Evolutionary conservation across 306 rosid genomes (phyloP).

Genomic region (Trichosanthes truncata): DNA sequence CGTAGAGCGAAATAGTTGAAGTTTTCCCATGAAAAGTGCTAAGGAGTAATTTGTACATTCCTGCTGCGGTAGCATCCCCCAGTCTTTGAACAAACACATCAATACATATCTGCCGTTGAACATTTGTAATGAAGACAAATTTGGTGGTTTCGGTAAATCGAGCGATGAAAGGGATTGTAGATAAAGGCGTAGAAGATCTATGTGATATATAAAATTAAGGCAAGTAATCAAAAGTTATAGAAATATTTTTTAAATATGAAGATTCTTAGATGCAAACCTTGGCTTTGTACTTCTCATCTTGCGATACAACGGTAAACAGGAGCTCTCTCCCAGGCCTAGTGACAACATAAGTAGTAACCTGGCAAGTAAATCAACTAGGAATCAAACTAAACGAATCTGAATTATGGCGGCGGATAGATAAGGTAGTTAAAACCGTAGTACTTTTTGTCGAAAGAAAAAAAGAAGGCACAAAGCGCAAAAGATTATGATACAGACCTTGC

Average conservation of each 20-base stretch:
- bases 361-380: conserved; percentile 10
- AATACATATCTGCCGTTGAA: conserved; percentile 63
- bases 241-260: neutral
- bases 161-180: neutral
- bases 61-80: conserved; percentile 96
- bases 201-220: neutral
- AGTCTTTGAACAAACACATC: conserved; percentile 92
- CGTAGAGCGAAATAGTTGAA: conserved; percentile 58
- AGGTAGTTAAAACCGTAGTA: neutral
- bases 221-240: neutral
- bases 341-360: conserved; percentile 88
- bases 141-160: neutral
- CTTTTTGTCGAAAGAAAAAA: neutral
- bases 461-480: conserved; percentile 9
- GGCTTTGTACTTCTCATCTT: conserved; percentile 95
- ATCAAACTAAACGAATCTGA: conserved; percentile 17
- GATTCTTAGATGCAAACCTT: conserved; percentile 31
- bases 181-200: neutral
- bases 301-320: conserved; percentile 84
- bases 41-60: conserved; percentile 74
- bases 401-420: conserved; percentile 1
- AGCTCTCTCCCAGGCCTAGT: conserved; percentile 97
- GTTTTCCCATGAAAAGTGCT: conserved; percentile 47
- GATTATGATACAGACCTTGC: conserved; percentile 50
- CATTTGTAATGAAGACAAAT: neutral